Evolutionary conservation across 108 stramenopile species (phyloP), one percentile per base, ranked within the genome.

Genomic region (Cyclotella baltica): DNA sequence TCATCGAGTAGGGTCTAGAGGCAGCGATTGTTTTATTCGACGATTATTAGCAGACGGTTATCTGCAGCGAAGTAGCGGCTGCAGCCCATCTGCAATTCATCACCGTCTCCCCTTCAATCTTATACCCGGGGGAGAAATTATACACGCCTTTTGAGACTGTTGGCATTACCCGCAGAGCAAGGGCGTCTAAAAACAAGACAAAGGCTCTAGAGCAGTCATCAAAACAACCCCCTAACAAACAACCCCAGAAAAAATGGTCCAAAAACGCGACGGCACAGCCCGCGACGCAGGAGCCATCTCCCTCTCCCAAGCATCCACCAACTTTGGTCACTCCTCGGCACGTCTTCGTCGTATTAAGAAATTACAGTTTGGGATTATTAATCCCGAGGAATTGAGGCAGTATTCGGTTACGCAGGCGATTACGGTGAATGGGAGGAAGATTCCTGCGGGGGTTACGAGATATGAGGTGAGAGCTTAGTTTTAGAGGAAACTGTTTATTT

Each of bases 351-450:
- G 95, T 19, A 89, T 99, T 69, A 92, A 95, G 78, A 96, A 95
- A 80, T 85, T 99, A 19, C 98, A 99, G 85, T 98, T 99, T 77
- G 97, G 98, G 30, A 90, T 99, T 40, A 86, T 98, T 48, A 91
- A 96, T 88, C 99, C 99, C 3, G 95, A 98, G 37, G 97, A 98
- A 85, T 84, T 98, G 85, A 84, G 92, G 20, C 94, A 95, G 81
- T 93, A 93, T 86, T 95, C 92, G 29, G 98, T 98, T 62, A 97
- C 97, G 8, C 97, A 98, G 81, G 93, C 93, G 62, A 86, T 92
- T 53, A 96, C 92, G 35, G 92, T 98, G 61, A 96, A 97, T 81
- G 92, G 90, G 20, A 81, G 92, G 35, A 93, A 92, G 65, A 93
- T 98, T 70, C 94, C 95, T 2, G 91, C 96, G 65, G 97, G 98